Evolutionary conservation across 345 rosid genomes (phyloP).

Genomic region (Physaria fendleri): DNA sequence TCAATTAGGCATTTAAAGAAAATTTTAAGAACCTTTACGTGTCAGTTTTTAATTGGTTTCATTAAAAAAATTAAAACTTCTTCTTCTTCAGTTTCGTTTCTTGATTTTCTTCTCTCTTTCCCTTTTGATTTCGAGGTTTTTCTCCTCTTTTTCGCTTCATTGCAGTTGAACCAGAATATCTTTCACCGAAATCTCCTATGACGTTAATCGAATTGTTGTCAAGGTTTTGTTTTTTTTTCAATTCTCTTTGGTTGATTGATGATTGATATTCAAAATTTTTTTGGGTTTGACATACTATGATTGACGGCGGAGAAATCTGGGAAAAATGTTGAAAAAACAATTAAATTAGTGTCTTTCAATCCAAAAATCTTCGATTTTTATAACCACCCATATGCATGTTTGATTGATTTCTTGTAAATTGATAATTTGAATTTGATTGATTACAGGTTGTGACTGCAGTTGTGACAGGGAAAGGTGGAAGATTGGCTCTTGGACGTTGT

Average conservation of each 20-base stretch:
- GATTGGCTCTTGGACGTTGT: too few species aligned
- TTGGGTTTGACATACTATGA: slow-evolving; percentile 9
- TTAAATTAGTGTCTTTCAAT: neutral
- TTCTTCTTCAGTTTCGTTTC: too few species aligned
- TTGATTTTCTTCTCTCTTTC: too few species aligned
- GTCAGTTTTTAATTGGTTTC: too few species aligned
- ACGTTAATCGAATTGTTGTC: slow-evolving; percentile 80
- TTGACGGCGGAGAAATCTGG: slow-evolving; percentile 23
- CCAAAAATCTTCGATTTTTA: neutral
- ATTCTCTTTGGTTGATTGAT: neutral
- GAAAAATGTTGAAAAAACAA: slow-evolving; percentile 9
- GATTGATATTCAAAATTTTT: neutral
- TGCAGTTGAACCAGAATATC: slow-evolving; percentile 10
- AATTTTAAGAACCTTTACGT: too few species aligned
- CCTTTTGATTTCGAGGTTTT: too few species aligned
- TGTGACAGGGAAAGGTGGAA: too few species aligned
- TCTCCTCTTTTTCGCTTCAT: slow-evolving; percentile 21
- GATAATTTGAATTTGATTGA: neutral
- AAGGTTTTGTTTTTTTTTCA: slow-evolving; percentile 41
- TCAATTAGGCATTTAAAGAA: too few species aligned
- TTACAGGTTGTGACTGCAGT: too few species aligned
- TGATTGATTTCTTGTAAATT: neutral
- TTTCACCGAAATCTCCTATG: slow-evolving; percentile 19
- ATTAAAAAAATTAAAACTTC: too few species aligned
- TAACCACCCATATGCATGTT: neutral